Evolutionary conservation across 2,329 filamentous ascomycete species (phyloP).

Genomic region (Colletotrichum sp.): DNA sequence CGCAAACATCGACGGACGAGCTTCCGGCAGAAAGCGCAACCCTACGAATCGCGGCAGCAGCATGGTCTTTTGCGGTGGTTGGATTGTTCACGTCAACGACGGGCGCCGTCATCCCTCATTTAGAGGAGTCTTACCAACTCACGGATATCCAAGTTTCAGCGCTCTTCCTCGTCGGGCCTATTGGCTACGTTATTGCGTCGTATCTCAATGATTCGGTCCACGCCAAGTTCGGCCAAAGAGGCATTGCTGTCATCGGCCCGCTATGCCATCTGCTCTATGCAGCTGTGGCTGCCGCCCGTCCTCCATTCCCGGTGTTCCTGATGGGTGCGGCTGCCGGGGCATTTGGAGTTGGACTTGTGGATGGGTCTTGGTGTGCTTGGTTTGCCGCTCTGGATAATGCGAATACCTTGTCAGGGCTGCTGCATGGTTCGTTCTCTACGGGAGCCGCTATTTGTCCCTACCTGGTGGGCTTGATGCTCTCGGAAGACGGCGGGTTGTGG

Average conservation of each 20-base stretch:
- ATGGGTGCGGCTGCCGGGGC: slow-evolving; percentile 62
- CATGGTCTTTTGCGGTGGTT: slow-evolving; percentile 23
- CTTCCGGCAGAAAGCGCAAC: background rate
- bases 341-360: slow-evolving; percentile 43
- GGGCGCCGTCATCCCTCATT: slow-evolving; percentile 31
- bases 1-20: background rate
- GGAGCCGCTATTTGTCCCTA: slow-evolving; percentile 74
- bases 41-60: background rate
- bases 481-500: slow-evolving; percentile 66
- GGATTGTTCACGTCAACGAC: slow-evolving; percentile 30
- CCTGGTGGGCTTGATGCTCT: slow-evolving; percentile 75
- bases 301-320: slow-evolving; percentile 70
- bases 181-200: slow-evolving; percentile 48
- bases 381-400: slow-evolving; percentile 41
- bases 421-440: slow-evolving; percentile 75
- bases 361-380: slow-evolving; percentile 51
- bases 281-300: slow-evolving; percentile 67
- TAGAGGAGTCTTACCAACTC: slow-evolving; percentile 43
- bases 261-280: slow-evolving; percentile 58
- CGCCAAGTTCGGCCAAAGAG: slow-evolving; percentile 64
- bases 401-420: slow-evolving; percentile 66
- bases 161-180: slow-evolving; percentile 45
- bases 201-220: slow-evolving; percentile 43
- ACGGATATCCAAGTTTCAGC: slow-evolving; percentile 47
- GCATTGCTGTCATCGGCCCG: slow-evolving; percentile 43